phyloP scores from a whole-genome alignment of 768 basidiomycete genomes.

The Chiua virens region DNA sequence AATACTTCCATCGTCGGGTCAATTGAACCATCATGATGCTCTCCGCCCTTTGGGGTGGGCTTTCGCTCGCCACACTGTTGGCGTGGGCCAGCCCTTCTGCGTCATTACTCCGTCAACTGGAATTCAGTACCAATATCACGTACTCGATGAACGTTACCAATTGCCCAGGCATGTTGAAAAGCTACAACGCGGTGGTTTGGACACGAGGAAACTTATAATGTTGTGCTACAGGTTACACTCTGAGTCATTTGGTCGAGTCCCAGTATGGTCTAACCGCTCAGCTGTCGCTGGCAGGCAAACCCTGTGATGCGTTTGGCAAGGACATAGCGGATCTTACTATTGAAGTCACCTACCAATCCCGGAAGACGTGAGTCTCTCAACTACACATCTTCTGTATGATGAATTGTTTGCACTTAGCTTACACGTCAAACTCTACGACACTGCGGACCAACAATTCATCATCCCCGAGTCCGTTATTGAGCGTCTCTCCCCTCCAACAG shows the following conservation, averaged over 20 bases:
- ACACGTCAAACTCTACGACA: slow-evolving; percentile 68
- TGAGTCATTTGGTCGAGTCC: slow-evolving; percentile 43
- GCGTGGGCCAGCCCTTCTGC: neutral
- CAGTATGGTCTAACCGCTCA: slow-evolving; percentile 51
- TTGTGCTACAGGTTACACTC: slow-evolving; percentile 47
- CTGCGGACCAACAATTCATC: slow-evolving; percentile 59
- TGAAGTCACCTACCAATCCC: slow-evolving; percentile 61
- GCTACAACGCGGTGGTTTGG: neutral
- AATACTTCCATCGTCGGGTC: slow-evolving; percentile 5
- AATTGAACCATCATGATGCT: neutral
- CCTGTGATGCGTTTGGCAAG: slow-evolving; percentile 63
- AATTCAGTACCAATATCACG: neutral
- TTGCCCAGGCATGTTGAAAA: slow-evolving; percentile 31
- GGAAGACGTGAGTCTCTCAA: slow-evolving; percentile 39
- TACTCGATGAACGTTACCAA: slow-evolving; percentile 28
- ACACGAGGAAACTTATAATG: neutral
- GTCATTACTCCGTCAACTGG: too few relatives aligned
- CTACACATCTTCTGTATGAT: neutral
- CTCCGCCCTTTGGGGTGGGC: slow-evolving; percentile 4
- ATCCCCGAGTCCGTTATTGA: slow-evolving; percentile 56
- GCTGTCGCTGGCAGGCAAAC: slow-evolving; percentile 49
- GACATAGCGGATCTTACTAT: slow-evolving; percentile 59
- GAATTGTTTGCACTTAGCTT: slow-evolving; percentile 40
- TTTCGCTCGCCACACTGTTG: slow-evolving; percentile 2
- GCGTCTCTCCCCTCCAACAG: slow-evolving; percentile 38